These are phyloP conservation scores for Volvariella surrecta DNA, from an alignment of 1,284 basidiomycete species.

Conservation along the genomic window DNA sequence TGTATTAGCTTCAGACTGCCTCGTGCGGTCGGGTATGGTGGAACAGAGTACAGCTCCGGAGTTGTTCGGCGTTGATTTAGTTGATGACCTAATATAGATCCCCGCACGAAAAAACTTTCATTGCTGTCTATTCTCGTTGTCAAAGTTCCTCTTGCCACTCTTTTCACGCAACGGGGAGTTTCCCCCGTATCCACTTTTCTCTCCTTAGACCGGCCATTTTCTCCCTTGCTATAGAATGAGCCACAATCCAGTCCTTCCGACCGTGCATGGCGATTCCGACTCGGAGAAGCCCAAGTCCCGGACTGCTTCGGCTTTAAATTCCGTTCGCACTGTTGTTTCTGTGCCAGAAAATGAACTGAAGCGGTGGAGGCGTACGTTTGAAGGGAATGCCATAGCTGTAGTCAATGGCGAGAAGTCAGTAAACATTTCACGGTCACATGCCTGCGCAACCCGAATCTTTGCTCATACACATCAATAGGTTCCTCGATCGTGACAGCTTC, in stretches of 20 bases:
- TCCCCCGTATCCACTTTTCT: constrained; percentile 10
- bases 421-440: constrained; percentile 17
- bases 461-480: too few species aligned
- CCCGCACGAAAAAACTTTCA: constrained; percentile 22
- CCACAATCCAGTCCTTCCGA: constrained; percentile 29
- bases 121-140: constrained; percentile 11
- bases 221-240: constrained; percentile 15
- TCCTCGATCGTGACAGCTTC: constrained; percentile 77
- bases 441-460: too few species aligned
- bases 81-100: constrained; percentile 13
- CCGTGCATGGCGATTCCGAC: constrained; percentile 41
- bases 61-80: background rate
- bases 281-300: constrained; percentile 24
- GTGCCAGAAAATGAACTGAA: constrained; percentile 77
- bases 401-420: constrained; percentile 77
- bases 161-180: constrained; percentile 5
- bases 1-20: constrained; percentile 91
- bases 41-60: constrained; percentile 7
- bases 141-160: constrained; percentile 9
- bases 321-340: constrained; percentile 59
- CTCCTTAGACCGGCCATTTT: constrained; percentile 9
- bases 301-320: constrained; percentile 47
- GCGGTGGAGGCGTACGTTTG: constrained; percentile 83
- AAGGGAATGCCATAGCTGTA: constrained; percentile 62
- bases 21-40: constrained; percentile 38